Percentiles rank a stretch among this genome's conserved stretches.
Evolutionary conservation across 495 filamentous ascomycete genomes (phyloP).

Genomic region (Talaromyces proteolyticus): DNA sequence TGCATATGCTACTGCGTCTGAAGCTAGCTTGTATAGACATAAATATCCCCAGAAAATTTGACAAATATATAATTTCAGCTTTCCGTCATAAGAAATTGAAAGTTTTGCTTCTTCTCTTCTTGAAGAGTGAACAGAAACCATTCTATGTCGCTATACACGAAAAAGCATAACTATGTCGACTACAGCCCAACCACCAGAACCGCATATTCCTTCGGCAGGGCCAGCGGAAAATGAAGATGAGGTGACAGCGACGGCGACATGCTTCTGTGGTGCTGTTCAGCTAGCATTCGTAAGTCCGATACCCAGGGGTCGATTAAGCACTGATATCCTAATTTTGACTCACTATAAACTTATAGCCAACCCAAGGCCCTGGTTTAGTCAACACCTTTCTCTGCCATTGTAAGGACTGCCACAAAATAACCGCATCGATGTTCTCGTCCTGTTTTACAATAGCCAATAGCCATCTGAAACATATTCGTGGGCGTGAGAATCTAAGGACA

Average conservation of each 20-base stretch:
- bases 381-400: conserved; percentile 52
- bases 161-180: background rate
- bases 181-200: background rate
- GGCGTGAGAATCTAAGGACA: conserved; percentile 33
- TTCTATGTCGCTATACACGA: background rate
- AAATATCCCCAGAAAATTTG: no score
- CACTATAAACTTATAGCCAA: conserved; percentile 22
- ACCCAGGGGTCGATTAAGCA: background rate
- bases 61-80: no score
- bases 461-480: conserved; percentile 37
- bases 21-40: no score
- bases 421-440: conserved; percentile 53
- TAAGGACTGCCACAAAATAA: conserved; percentile 51
- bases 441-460: conserved; percentile 42
- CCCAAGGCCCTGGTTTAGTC: conserved; percentile 32
- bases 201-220: background rate
- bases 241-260: conserved; percentile 40
- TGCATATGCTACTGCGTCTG: no score
- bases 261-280: conserved; percentile 49
- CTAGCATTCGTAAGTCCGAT: conserved; percentile 30
- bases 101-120: background rate
- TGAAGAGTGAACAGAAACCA: no score
- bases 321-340: background rate
- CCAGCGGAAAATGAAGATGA: background rate
- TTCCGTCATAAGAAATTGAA: no score